Evolutionary conservation across 1,139 yeast genomes (phyloP).

Genomic region (Kodamaea alishanica): DNA sequence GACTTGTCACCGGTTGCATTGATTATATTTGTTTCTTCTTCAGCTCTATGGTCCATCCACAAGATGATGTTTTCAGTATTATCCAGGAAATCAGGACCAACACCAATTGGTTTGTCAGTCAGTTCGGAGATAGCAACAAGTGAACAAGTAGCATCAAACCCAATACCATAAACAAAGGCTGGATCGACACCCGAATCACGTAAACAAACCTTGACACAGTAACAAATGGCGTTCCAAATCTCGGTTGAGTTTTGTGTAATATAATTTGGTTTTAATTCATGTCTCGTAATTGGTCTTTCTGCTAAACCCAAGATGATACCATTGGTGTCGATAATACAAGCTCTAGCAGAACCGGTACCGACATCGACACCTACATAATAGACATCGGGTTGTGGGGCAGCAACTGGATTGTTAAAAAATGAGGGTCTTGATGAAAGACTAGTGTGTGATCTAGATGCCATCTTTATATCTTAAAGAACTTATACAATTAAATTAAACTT

Average conservation of each 20-base stretch:
- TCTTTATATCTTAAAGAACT: conserved; percentile 1
- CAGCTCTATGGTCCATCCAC: conserved; percentile 99
- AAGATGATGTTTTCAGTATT: conserved; percentile 75
- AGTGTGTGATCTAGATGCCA: conserved; percentile 29
- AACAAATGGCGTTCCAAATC: conserved; percentile 86
- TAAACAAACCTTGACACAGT: conserved; percentile 71
- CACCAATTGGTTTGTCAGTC: conserved; percentile 71
- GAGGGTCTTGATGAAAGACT: conserved; percentile 40
- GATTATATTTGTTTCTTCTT: conserved; percentile 75
- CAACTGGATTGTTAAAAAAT: conserved; percentile 35
- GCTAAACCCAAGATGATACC: conserved; percentile 83
- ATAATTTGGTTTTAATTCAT: conserved; percentile 65
- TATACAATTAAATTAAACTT: too few species aligned
- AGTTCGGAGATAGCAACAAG: conserved; percentile 72
- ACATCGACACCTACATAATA: conserved; percentile 93
- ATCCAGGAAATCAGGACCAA: conserved; percentile 85
- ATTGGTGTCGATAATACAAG: conserved; percentile 78
- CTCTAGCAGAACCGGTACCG: conserved; percentile 96
- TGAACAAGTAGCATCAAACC: conserved; percentile 97
- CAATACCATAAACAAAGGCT: conserved; percentile 70
- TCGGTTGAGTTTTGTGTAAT: conserved; percentile 89
- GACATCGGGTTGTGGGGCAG: conserved; percentile 47
- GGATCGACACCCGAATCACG: conserved; percentile 73
- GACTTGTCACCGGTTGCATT: conserved; percentile 76
- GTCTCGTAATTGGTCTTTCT: conserved; percentile 74